Evolutionary conservation across 306 rosid genomes (phyloP), one percentile per base, ranked within the genome.

Genomic region (Acmispon strigosus): DNA sequence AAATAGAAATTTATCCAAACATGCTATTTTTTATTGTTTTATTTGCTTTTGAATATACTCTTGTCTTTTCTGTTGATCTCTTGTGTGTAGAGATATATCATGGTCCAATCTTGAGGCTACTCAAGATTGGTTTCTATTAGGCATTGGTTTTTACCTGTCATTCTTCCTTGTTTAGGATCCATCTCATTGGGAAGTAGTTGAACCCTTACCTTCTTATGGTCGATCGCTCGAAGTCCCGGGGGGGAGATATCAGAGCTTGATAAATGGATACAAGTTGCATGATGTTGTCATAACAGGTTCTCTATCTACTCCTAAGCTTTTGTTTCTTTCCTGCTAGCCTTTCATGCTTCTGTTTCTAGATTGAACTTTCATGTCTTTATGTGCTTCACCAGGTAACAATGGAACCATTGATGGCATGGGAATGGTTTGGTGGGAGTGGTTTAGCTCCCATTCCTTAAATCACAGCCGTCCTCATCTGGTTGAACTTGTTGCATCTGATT

Each of bases 241-340:
- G 8, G 79, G 85, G 70, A 81, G 96, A 80, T 87, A 95, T 68
- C 83, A 82, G 64, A 95, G 99, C 79, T 86, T 95, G 83, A 89
- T 95, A 66, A 86, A 86, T 72, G 99, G 97, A 74, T 86, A 95
- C 81, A 69, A 24, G 79, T 84, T 95, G 59, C 82, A 75, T 1
- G 96, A 95, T 76, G 99, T 95, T 69, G 97, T 95, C 69, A 80
- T 95, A 62, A 95, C 99, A 68, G 99, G 99, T 95, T 66, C 78
- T 71, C 72, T 27, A 45, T 37, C 50, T 20, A 18, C 18, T 44
- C 5, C 9, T 18, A 61, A 36, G 10, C 45, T 9, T 27, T 68
- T 70, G n/a, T 45, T 32, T 27, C 12, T 50, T 68, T 32, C 13
- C 18, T 13, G 8, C 66, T 48, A 42, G 15, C 12, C 58, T 51